These are phyloP conservation scores for Candida ulmi DNA, from an alignment of 805 yeast genomes.

Conservation along the genomic window DNA sequence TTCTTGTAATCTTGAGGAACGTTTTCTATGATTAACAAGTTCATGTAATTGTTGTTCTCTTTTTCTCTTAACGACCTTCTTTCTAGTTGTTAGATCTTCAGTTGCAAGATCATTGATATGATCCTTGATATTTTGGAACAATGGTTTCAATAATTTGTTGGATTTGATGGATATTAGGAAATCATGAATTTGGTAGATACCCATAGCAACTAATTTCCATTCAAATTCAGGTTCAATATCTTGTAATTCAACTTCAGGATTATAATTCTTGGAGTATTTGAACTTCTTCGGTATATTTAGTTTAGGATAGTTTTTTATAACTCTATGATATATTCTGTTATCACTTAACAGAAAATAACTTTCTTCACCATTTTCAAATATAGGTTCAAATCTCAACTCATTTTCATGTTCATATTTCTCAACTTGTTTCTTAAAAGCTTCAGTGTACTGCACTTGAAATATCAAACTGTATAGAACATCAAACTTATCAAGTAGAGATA, in stretches of 20 bases:
- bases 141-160: constrained; percentile 25
- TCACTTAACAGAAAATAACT: constrained; percentile 41
- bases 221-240: constrained; percentile 33
- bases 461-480: constrained; percentile 43
- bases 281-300: constrained; percentile 30
- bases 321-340: constrained; percentile 43
- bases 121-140: constrained; percentile 26
- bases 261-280: constrained; percentile 22
- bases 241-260: constrained; percentile 21
- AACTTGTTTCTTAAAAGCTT: constrained; percentile 41
- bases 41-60: constrained; percentile 61
- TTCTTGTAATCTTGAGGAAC: constrained; percentile 70
- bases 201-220: constrained; percentile 37
- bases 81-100: constrained; percentile 49
- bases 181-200: constrained; percentile 37
- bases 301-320: constrained; percentile 23
- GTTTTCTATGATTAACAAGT: constrained; percentile 60
- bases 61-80: constrained; percentile 46
- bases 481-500: constrained; percentile 41
- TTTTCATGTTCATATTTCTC: constrained; percentile 32
- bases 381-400: constrained; percentile 28
- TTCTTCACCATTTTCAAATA: constrained; percentile 18
- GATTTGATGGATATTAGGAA: constrained; percentile 24
- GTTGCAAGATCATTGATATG: constrained; percentile 30
- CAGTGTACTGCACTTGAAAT: constrained; percentile 35